A percentile compares a stretch with the other conserved stretches of the same genome.
phyloP scores from a whole-genome alignment of 2,329 filamentous ascomycete species.

The Taxawa tesnikishii region DNA sequence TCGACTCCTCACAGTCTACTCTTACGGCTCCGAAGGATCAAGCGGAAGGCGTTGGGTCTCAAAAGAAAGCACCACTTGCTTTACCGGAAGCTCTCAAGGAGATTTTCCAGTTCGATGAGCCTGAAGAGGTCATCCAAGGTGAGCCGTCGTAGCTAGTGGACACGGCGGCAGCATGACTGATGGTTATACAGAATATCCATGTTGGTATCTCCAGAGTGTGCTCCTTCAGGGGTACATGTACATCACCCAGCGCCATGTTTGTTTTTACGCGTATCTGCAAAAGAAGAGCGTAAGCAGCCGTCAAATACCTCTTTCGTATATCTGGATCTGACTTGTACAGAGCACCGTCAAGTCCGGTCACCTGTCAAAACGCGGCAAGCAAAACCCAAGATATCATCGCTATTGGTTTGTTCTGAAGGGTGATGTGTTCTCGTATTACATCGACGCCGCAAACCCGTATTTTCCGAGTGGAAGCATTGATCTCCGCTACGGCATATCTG shows the following conservation, averaged over 20 bases:
- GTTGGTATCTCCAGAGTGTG: constrained; percentile 85
- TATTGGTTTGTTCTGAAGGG: constrained; percentile 93
- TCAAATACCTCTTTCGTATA: neutral
- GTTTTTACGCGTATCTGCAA: constrained; percentile 94
- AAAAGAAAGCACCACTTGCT: constrained; percentile 5
- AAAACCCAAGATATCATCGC: constrained; percentile 75
- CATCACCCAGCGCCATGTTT: constrained; percentile 83
- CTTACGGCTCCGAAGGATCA: constrained; percentile 11
- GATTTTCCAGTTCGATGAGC: constrained; percentile 73
- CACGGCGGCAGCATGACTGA: no score
- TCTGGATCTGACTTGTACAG: constrained; percentile 24
- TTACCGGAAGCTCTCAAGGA: constrained; percentile 11
- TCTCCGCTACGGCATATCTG: constrained; percentile 80
- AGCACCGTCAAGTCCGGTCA: constrained; percentile 76
- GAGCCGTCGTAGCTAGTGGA: no score
- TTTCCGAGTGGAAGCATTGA: constrained; percentile 89
- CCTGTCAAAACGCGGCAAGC: constrained; percentile 74
- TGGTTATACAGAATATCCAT: constrained; percentile 60
- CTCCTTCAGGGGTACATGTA: constrained; percentile 92
- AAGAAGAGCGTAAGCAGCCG: constrained; percentile 57
- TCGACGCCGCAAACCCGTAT: constrained; percentile 72
- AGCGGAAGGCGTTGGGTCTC: constrained; percentile 13
- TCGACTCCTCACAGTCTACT: constrained; percentile 15
- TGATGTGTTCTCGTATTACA: constrained; percentile 83
- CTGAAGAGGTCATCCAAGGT: constrained; percentile 77